Conservation (phyloP, 192 early-diverging fungal genomes). For the Podila minutissima region DNA sequence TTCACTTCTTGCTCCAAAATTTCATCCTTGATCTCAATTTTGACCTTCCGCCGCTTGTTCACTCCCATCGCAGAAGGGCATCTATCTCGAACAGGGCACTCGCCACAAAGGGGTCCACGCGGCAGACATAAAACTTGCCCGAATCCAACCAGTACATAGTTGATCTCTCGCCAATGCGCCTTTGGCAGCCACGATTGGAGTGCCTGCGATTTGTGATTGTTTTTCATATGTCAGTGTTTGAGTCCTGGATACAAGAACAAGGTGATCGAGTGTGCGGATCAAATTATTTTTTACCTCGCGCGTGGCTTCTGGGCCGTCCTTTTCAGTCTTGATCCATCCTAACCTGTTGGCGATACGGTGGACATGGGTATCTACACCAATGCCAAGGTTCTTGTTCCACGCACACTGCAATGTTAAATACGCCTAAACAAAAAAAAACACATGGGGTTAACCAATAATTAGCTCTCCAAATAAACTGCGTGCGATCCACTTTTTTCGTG, state of each 20-base stretch:
- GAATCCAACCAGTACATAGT: slow-evolving; percentile 90
- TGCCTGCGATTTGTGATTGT: slow-evolving; percentile 30
- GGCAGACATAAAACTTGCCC: slow-evolving; percentile 87
- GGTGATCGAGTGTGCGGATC: background rate
- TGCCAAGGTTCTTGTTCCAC: slow-evolving; percentile 86
- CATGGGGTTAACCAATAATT: too few species aligned
- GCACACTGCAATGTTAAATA: slow-evolving; percentile 86
- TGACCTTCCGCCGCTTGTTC: slow-evolving; percentile 6
- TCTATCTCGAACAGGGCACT: slow-evolving; percentile 80
- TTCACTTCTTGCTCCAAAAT: slow-evolving; percentile 13
- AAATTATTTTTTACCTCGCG: slow-evolving; percentile 56
- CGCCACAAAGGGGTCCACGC: slow-evolving; percentile 75
- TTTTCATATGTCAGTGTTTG: slow-evolving; percentile 1
- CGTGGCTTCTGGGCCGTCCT: slow-evolving; percentile 84
- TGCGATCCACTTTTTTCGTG: too few species aligned
- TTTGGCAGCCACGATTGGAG: slow-evolving; percentile 87
- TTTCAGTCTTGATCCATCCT: slow-evolving; percentile 84
- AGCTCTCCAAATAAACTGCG: too few species aligned
- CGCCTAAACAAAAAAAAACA: slow-evolving; percentile 60
- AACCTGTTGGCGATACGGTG: slow-evolving; percentile 90
- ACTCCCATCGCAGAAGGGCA: slow-evolving; percentile 61
- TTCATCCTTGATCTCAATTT: background rate
- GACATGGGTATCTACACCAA: slow-evolving; percentile 97
- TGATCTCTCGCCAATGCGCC: slow-evolving; percentile 88
- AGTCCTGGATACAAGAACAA: background rate